Conservation (phyloP, 31 red algal genomes). For the Porphyra umbilicalis region DNA sequence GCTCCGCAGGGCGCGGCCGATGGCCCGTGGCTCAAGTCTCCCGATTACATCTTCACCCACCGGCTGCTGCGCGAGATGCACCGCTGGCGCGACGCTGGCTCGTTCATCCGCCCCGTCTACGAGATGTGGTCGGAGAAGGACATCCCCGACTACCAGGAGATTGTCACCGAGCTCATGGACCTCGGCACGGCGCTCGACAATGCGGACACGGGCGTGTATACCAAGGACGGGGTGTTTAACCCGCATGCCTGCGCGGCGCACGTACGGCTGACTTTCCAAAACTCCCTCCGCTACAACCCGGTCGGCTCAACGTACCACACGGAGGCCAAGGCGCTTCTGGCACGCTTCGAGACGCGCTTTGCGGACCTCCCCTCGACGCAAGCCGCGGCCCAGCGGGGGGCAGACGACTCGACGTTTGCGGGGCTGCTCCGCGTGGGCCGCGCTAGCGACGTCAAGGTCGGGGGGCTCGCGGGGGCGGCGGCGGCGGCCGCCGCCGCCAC, state of each 20-base stretch:
- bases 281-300: constrained; percentile 62
- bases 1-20: not conserved
- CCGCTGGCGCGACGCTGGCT: constrained; percentile 3
- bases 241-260: constrained; percentile 26
- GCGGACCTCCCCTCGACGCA: not conserved
- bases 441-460: not conserved
- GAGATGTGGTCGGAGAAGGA: constrained; percentile 34
- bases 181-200: constrained; percentile 65
- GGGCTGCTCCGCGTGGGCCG: not conserved
- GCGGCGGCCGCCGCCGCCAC: not conserved
- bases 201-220: constrained; percentile 5
- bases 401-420: not conserved
- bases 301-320: not conserved
- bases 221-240: constrained; percentile 14
- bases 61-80: not conserved
- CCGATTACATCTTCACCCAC: not conserved
- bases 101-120: constrained; percentile 51
- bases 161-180: constrained; percentile 85
- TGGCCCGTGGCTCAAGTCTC: not conserved
- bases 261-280: constrained; percentile 48
- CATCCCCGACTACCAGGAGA: constrained; percentile 56
- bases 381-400: not conserved
- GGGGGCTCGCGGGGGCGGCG: not conserved
- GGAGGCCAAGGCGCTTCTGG: not conserved
- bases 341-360: not conserved